phyloP scores from a whole-genome alignment of 2,329 filamentous ascomycete species.

The Aspergillus cejpii region DNA sequence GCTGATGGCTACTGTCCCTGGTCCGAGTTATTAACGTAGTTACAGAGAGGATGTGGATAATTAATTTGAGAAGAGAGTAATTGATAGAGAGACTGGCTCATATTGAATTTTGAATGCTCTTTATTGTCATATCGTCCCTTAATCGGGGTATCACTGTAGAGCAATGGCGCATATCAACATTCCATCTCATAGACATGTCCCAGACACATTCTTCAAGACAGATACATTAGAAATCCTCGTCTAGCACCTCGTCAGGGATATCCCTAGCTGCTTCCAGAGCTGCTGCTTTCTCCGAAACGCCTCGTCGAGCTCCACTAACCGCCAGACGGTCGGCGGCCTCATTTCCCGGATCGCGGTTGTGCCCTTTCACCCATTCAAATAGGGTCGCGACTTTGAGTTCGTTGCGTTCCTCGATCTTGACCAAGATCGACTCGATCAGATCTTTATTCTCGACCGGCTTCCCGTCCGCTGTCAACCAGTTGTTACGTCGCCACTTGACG shows the following conservation, averaged over 20 bases:
- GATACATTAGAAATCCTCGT: constrained; percentile 20
- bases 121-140: neutral
- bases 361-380: constrained; percentile 88
- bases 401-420: constrained; percentile 63
- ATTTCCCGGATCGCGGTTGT: constrained; percentile 67
- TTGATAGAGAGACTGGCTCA: too few species aligned
- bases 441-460: constrained; percentile 81
- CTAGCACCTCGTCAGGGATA: constrained; percentile 24
- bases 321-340: constrained; percentile 72
- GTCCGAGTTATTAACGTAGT: too few species aligned
- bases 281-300: constrained; percentile 25
- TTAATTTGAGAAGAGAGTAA: too few species aligned
- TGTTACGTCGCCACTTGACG: constrained; percentile 64
- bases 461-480: constrained; percentile 67
- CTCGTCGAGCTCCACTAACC: constrained; percentile 54
- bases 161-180: neutral
- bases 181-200: neutral
- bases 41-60: too few species aligned
- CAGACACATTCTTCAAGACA: neutral
- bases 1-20: too few species aligned
- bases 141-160: neutral
- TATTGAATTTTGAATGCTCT: too few species aligned
- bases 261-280: constrained; percentile 20
- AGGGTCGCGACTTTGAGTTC: constrained; percentile 55
- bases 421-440: constrained; percentile 65